Conservation (phyloP, 1,284 basidiomycete genomes). For the Thecaphora thlaspeos region DNA sequence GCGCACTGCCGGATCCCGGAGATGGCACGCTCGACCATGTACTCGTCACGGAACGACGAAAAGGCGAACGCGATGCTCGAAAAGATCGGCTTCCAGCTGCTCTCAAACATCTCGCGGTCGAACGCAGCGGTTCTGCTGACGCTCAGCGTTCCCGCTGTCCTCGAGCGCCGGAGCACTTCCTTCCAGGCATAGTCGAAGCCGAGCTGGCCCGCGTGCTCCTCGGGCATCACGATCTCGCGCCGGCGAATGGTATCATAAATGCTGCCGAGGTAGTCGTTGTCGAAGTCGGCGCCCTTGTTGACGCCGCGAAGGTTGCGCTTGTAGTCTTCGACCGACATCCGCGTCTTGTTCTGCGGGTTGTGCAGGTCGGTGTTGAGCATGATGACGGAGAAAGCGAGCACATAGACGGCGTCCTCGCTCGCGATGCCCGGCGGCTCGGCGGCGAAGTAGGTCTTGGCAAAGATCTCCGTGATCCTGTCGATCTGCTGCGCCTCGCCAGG, state of each 20-base stretch:
- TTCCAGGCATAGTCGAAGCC: constrained; percentile 99
- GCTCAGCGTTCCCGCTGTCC: constrained; percentile 77
- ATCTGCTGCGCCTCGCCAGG: constrained; percentile 97
- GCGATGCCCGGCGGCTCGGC: constrained; percentile 85
- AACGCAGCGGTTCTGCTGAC: constrained; percentile 76
- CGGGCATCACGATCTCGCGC: constrained; percentile 93
- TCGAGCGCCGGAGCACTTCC: constrained; percentile 79
- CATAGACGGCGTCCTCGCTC: constrained; percentile 88
- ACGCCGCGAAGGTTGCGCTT: constrained; percentile 87
- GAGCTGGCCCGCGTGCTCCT: constrained; percentile 93
- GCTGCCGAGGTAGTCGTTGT: constrained; percentile 76
- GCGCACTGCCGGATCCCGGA: constrained; percentile 95
- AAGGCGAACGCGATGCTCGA: constrained; percentile 67
- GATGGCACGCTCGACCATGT: constrained; percentile 90
- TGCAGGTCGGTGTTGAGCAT: constrained; percentile 98
- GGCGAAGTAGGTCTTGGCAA: constrained; percentile 86
- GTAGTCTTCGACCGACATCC: constrained; percentile 95
- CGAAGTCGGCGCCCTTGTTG: constrained; percentile 83
- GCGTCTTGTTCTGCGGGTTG: constrained; percentile 96
- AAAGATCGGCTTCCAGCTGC: constrained; percentile 86
- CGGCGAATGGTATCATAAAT: constrained; percentile 94
- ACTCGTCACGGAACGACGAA: constrained; percentile 92
- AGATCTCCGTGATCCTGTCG: constrained; percentile 87
- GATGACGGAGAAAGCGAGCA: constrained; percentile 92
- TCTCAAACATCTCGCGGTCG: constrained; percentile 88